Evolutionary conservation across 129 eudicot species (phyloP), one percentile per base, ranked within the genome.

Genomic region (Ambrosia artemisiifolia): DNA sequence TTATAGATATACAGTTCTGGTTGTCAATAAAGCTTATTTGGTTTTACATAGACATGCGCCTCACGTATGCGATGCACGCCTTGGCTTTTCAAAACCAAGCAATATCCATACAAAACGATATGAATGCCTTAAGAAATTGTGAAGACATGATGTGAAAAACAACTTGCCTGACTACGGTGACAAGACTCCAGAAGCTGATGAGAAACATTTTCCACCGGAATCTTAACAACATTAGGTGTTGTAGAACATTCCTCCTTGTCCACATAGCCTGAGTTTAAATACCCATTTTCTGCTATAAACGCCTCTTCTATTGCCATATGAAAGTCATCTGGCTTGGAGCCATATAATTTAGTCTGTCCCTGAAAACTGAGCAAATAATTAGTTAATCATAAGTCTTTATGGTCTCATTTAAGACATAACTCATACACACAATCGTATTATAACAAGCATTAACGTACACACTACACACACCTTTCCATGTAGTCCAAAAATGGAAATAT

Each of bases 291-390:
- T 30, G 86, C 86, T 43, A 87, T 47, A 69, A 79, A 40, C 4
- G 98, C 98, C 86, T 94, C 97, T 80, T 94, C 96, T 84, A 94
- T 88, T 53, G 98, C 96, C 73, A 46, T 49, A 36, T 63, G 80
- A 67, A 90, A 94, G 73, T 90, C 97, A 47, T 70, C 82, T 30
- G 93, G 97, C 73, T 81, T 90, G 85, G 89, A 84, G 12, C 96
- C 95, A 32, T 85, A 77, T 82, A 94, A 81, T 54, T 90, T 83
- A 42, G 96, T 94, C 80, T 90, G 98, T 78, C 88, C 95, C 70
- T 76, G 95, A 34, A 90, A 94, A 50, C 97, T 94, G 82, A 67
- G 66, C 71, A 79, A 16, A 33, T 19, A 19, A 12, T 40, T 20
- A 19, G 17, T 28, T 17, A 4, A 76, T 35, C 48, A 12, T 7